Evolutionary conservation across 805 yeast genomes (phyloP), one percentile per base, ranked within the genome.

Genomic region (Monosporozyma aerobia): DNA sequence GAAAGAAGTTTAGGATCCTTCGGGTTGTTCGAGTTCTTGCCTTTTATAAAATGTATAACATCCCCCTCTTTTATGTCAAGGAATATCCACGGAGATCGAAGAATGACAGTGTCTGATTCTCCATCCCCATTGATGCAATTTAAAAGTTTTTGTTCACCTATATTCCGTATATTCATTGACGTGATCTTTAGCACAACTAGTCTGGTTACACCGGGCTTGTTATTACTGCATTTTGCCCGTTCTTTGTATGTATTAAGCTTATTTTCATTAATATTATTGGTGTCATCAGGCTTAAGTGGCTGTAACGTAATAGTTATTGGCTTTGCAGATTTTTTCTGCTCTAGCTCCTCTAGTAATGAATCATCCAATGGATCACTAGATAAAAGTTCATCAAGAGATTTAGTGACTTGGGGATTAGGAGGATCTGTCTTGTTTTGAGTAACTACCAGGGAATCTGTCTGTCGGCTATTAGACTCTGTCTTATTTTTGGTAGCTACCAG

Each of bases 31-130:
- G 50, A 49, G 23, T 62, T 59, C 3, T 67, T 75, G 5, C 83
- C 69, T 40, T 62, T 77, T 10, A 86, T 73, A 5, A 85, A 67
- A 65, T 86, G 87, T 16, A 86, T 73, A 0, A 85, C 73, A 63
- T 85, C 90, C 5, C 75, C 76, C 0, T 63, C 62, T 44, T 73
- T 68, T 40, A 77, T 71, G 0, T 75, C 76, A 5, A 86, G 64
- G 6, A 73, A 71, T 1, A 75, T 69, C 78, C 87, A 83, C 29
- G 82, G 81, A 40, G 81, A 88, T 51, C 92, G 65, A 0, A 85
- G 72, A 1, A 83, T 69, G 0, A 86, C 61, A 39, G 77, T 78
- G 3, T 66, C 62, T 2, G 46, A 51, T 0, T 53, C 47, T 0
- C 69, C 73, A 2, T 69, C 57, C 0, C 63, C 63, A 56, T 78